Evolutionary conservation across 2,329 filamentous ascomycete genomes (phyloP), one percentile per base, ranked within the genome.

Genomic region (Botryosphaeria agaves): DNA sequence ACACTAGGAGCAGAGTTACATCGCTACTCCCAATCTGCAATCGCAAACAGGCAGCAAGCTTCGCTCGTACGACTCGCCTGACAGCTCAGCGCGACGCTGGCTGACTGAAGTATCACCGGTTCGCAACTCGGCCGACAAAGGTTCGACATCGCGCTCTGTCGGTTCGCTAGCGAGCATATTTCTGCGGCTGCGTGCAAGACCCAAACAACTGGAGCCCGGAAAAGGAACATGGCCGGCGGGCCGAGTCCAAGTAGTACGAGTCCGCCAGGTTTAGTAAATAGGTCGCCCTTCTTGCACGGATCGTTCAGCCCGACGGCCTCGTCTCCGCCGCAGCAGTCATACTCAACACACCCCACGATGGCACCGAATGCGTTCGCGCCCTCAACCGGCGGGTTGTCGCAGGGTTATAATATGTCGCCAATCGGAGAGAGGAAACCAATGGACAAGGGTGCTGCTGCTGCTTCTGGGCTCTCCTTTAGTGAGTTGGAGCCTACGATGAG

Each of bases 241-340:
- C 52, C 51, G 40, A 55, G 52, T 45, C 51, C 52, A 36, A 54
- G 44, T 45, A 53, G 49, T 41, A 53, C 50, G 33, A 55, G 51
- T 44, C 52, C 53, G 34, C 49, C 48, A 31, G 51, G 49, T 36
- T 41, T 53, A 26, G 51, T 48, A 38, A 54, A 49, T 44, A 54
- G 49, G 30, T 8, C 17, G 7, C 47, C 51, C 5, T 55, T 51
- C 32, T 38, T 44, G 26, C 51, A 50, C 48, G 46, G 48, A 34
- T 53, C 51, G 26, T 47, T 55, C 35, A 53, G 47, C 37, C 53
- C 52, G 18, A 48, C 48, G 26, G 52, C 50, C 12, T 55, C 52
- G n/a, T 55, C 52, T 5, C 48, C 52, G 15, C 51, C 51, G 9
- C 46, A 44, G 32, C 44, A 48, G 35, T 40, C 45, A 8, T 52